Percentiles rank a stretch among this genome's conserved stretches.
phyloP scores from a whole-genome alignment of 2,329 filamentous ascomycete genomes.

The Fusarium sp. region DNA sequence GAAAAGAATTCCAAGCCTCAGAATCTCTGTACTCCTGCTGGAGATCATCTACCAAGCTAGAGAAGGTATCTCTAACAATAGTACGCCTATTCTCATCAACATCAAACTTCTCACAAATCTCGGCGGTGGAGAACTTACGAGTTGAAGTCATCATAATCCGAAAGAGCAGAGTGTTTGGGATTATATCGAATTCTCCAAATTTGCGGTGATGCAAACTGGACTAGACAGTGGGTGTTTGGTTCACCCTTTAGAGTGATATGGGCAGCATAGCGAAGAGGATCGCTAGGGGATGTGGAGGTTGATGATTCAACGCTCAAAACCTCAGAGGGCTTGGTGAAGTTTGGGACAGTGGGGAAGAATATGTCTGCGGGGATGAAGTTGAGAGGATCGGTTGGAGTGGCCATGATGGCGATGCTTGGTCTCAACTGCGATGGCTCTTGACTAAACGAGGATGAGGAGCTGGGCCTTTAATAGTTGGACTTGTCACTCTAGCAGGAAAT shows the following conservation, averaged over 20 bases:
- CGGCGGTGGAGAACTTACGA: neutral
- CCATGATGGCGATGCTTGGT: neutral
- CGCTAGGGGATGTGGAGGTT: neutral
- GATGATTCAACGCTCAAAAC: neutral
- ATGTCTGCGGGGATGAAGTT: conserved; percentile 7
- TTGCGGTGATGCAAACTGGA: neutral
- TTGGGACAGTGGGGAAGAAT: neutral
- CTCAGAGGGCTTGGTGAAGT: neutral
- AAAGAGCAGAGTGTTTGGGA: neutral
- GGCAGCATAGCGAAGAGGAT: neutral
- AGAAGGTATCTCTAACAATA: neutral
- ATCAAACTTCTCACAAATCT: neutral
- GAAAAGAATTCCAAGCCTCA: neutral
- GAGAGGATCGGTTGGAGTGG: neutral
- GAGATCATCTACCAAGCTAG: neutral
- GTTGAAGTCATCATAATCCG: neutral
- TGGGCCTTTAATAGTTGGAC: neutral
- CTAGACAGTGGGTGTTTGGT: neutral
- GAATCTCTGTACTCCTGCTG: conserved; percentile 1
- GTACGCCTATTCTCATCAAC: neutral
- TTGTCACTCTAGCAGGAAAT: neutral
- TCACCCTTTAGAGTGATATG: neutral
- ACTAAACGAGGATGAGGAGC: neutral
- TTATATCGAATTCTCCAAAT: conserved; percentile 8
- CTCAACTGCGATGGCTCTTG: neutral